Conservation (phyloP, 768 basidiomycete species). For the Pholiota microspora region DNA sequence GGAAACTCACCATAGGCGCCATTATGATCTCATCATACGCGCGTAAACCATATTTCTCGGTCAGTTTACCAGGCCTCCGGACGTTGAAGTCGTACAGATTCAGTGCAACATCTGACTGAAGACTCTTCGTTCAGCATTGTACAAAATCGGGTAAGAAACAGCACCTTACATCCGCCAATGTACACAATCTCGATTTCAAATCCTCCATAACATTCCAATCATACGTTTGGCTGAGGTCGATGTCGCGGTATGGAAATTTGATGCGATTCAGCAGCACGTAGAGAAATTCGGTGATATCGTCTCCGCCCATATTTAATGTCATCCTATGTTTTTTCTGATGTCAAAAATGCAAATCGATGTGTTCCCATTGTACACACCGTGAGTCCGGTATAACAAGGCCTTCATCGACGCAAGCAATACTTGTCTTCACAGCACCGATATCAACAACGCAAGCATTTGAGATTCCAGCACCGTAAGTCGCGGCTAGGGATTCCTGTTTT, state of each 20-base stretch:
- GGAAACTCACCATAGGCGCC: conserved; percentile 77
- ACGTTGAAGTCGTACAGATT: conserved; percentile 92
- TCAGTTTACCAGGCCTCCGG: conserved; percentile 67
- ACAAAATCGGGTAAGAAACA: conserved; percentile 6
- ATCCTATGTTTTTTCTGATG: conserved; percentile 44
- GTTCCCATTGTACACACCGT: too few relatives aligned
- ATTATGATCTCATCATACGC: conserved; percentile 95
- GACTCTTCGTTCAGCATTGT: not conserved
- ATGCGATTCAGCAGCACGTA: conserved; percentile 77
- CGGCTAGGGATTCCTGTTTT: conserved; percentile 82
- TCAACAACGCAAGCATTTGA: conserved; percentile 96
- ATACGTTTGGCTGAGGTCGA: conserved; percentile 72
- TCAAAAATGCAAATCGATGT: conserved; percentile 17
- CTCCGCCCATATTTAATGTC: conserved; percentile 84
- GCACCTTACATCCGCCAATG: conserved; percentile 77
- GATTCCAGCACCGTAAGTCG: conserved; percentile 93
- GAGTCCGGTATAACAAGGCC: conserved; percentile 87
- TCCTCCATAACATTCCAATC: conserved; percentile 95
- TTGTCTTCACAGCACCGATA: conserved; percentile 82
- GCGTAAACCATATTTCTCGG: conserved; percentile 86
- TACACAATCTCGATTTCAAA: conserved; percentile 81
- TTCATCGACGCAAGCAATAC: conserved; percentile 92
- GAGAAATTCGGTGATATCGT: conserved; percentile 92
- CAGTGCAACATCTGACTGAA: conserved; percentile 73
- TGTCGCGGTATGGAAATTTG: conserved; percentile 84